A percentile compares a stretch with the other conserved stretches of the same genome.
Evolutionary conservation across 1,284 basidiomycete genomes (phyloP).

Genomic region (Gomphus bonarii): DNA sequence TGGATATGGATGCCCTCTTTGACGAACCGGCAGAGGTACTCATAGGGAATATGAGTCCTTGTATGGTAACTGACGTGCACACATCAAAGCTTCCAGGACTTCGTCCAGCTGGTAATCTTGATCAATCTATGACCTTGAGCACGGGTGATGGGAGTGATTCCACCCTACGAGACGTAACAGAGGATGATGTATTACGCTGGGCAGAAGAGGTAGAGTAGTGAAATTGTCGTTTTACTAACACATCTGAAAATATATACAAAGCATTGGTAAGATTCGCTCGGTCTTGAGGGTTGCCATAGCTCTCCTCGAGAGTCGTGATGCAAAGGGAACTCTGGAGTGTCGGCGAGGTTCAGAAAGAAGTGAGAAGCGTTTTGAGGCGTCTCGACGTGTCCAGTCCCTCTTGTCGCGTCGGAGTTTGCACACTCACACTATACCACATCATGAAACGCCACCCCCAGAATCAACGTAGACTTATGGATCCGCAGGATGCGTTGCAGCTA

Average conservation of each 20-base stretch:
- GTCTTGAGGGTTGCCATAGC: no score
- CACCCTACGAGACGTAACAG: conserved; percentile 15
- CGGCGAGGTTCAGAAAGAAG: no score
- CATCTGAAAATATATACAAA: background rate
- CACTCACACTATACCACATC: background rate
- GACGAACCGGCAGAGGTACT: background rate
- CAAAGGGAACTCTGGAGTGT: no score
- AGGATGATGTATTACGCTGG: conserved; percentile 45
- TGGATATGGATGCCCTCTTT: background rate
- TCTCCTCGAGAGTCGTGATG: no score
- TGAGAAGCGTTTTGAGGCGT: no score
- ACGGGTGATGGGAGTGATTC: background rate
- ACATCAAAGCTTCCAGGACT: background rate
- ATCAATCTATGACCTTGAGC: background rate
- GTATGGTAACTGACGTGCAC: background rate
- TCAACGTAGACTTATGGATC: conserved; percentile 3
- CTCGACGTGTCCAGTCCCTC: no score
- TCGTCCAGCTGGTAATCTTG: background rate
- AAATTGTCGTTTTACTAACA: background rate
- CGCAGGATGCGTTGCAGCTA: conserved; percentile 1
- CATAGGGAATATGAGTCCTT: background rate
- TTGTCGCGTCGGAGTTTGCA: background rate
- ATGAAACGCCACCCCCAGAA: background rate
- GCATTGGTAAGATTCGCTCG: background rate
- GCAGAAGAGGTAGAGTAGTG: conserved; percentile 39